Base-by-base conservation (phyloP, 345 rosid species). In the Diplotaxis tenuifolia region DNA sequence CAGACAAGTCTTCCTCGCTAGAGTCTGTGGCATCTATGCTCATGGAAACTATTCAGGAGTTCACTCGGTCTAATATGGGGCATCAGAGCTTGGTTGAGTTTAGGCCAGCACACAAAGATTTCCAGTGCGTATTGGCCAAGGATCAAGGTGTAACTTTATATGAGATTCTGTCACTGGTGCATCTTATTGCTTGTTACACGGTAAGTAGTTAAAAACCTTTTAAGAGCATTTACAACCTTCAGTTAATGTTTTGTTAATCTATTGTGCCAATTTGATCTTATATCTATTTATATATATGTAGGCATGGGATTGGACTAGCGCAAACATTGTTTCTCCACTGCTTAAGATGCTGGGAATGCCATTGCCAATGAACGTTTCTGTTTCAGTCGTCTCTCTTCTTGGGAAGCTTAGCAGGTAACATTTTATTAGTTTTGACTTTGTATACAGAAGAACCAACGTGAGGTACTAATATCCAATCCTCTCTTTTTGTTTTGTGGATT, bases 371-470 rank as follows among this genome's bases (percentile, higher is more conserved):
- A 74, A 71, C 62, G 42, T 85, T 18, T 70, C 71, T 32, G 57
- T 84, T 55, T 93, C 95, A 36, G 16, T 89, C n/a, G 14, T 88
- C 73, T 55, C 85, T 76, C 90, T 88, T 65, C 83, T 94, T 3
- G 95, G 97, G 61, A 90, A 85, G 67, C 88, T 94, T 72, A 92
- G 96, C 76, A 84, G 97, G 96, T 86, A 83, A 45, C 65, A 22
- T 75, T 45, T 14, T 65, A 59, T 9, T 29, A 15, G 36, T 38
- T 68, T 60, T n/a, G n/a, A n/a, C 68, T 65, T 36, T 42, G n/a
- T 42, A 64, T 65, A n/a, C 12, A 36, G 50, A 42, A 42, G 20
- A 28, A 74, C 61, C 27, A 67, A 9, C 29, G 19, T 70, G 21
- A 61, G 68, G 23, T 52, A 10, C 2, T 6, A 15, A 15, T 31